These are phyloP conservation scores for Plasmodiophora brassicae DNA, from an alignment of 208 protist species.

Conservation along the genomic window DNA sequence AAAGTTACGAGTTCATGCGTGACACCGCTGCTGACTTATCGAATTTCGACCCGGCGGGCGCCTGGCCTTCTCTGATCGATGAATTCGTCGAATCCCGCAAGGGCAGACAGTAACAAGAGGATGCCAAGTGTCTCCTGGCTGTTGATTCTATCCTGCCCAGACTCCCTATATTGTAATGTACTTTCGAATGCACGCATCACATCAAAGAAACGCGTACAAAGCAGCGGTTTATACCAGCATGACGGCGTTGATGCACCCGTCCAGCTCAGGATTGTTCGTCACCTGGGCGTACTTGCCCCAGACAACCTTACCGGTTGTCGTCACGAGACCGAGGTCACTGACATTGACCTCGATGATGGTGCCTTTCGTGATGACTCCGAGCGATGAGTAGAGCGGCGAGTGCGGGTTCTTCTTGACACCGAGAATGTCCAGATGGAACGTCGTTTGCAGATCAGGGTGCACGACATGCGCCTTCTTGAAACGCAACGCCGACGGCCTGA, in stretches of 20 bases:
- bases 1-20: neutral
- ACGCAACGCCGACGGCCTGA: conserved; percentile 95
- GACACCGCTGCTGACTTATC: neutral
- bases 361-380: conserved; percentile 99
- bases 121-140: no score
- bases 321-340: conserved; percentile 98
- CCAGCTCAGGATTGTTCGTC: conserved; percentile 99
- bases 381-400: conserved; percentile 87
- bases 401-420: conserved; percentile 99
- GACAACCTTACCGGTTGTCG: conserved; percentile 96
- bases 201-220: no score
- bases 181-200: no score
- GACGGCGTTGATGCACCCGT: conserved; percentile 99
- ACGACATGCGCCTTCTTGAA: conserved; percentile 93
- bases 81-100: neutral
- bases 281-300: conserved; percentile 94
- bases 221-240: conserved; percentile 79
- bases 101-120: no score
- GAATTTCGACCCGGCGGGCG: neutral
- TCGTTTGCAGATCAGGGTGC: conserved; percentile 98
- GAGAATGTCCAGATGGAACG: conserved; percentile 98
- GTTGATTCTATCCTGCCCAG: no score
- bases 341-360: conserved; percentile 99
- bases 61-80: neutral
- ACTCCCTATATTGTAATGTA: no score